These are phyloP conservation scores for Phaseolus coccineus DNA, from an alignment of 331 rosid species.

Conservation along the genomic window DNA sequence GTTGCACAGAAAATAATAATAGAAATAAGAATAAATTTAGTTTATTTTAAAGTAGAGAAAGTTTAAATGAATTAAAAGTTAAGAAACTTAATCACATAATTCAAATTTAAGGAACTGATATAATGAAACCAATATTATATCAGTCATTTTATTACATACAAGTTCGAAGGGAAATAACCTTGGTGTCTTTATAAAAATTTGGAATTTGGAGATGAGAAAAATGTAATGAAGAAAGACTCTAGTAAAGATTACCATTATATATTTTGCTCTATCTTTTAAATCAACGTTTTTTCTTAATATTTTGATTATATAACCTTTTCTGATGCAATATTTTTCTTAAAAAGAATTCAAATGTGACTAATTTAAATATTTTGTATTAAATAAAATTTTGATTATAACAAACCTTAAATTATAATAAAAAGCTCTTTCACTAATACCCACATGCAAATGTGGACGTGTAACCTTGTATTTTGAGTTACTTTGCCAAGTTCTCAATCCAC, in stretches of 20 bases:
- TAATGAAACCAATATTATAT: background rate
- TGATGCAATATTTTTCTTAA: too few species aligned
- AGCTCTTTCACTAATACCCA: background rate
- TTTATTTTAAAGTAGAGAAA: background rate
- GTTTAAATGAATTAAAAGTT: background rate
- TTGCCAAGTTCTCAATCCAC: constrained; percentile 32
- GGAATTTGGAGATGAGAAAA: too few species aligned
- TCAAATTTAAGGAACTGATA: background rate
- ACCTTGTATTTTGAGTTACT: constrained; percentile 33
- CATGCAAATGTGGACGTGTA: constrained; percentile 25
- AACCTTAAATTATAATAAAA: too few species aligned
- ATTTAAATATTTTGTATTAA: too few species aligned
- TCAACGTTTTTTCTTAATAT: background rate
- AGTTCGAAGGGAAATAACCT: too few species aligned
- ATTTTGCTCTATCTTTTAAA: background rate
- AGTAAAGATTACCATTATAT: too few species aligned
- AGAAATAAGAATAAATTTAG: background rate
- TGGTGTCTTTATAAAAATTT: too few species aligned
- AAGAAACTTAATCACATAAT: background rate
- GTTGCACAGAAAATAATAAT: background rate
- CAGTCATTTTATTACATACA: too few species aligned
- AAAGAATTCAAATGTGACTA: background rate
- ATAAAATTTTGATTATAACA: too few species aligned
- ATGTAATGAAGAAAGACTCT: too few species aligned
- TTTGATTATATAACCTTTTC: background rate